Conservation (phyloP, 495 filamentous ascomycete species). For the Penicillium atrosanguineum region DNA sequence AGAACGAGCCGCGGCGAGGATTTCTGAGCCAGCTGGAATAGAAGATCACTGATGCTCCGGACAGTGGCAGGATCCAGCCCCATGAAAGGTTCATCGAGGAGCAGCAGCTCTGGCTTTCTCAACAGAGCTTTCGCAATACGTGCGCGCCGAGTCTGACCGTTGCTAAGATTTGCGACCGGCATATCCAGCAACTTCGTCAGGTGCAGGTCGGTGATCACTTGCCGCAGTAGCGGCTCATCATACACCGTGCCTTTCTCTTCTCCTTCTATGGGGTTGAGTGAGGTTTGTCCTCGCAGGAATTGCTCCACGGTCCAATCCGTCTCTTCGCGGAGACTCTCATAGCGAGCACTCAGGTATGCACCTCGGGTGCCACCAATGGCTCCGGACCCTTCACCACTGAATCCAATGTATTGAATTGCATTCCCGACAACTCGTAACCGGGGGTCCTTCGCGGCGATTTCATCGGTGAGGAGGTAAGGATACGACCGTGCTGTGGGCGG, state of each 20-base stretch:
- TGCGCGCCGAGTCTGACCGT: constrained; percentile 85
- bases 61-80: constrained; percentile 84
- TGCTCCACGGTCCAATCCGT: constrained; percentile 82
- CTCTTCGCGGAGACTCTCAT: constrained; percentile 82
- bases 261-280: constrained; percentile 66
- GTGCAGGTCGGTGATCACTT: constrained; percentile 64
- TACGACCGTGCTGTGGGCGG: constrained; percentile 71
- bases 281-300: constrained; percentile 73
- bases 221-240: constrained; percentile 47
- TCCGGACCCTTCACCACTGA: constrained; percentile 57
- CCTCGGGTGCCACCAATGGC: constrained; percentile 59
- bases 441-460: constrained; percentile 54
- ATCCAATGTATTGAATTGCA: constrained; percentile 83
- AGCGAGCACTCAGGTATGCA: constrained; percentile 85
- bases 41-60: constrained; percentile 62
- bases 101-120: constrained; percentile 70
- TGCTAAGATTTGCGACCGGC: constrained; percentile 84
- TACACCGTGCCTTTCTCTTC: constrained; percentile 43
- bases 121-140: constrained; percentile 84
- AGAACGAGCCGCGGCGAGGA: constrained; percentile 70
- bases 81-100: constrained; percentile 97
- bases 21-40: constrained; percentile 61
- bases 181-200: constrained; percentile 65
- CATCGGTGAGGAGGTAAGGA: constrained; percentile 67
- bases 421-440: constrained; percentile 52